Evolutionary conservation across 2,329 filamentous ascomycete genomes (phyloP), one percentile per base, ranked within the genome.

Genomic region (Ophiocordyceps camponoti-leonardi): DNA sequence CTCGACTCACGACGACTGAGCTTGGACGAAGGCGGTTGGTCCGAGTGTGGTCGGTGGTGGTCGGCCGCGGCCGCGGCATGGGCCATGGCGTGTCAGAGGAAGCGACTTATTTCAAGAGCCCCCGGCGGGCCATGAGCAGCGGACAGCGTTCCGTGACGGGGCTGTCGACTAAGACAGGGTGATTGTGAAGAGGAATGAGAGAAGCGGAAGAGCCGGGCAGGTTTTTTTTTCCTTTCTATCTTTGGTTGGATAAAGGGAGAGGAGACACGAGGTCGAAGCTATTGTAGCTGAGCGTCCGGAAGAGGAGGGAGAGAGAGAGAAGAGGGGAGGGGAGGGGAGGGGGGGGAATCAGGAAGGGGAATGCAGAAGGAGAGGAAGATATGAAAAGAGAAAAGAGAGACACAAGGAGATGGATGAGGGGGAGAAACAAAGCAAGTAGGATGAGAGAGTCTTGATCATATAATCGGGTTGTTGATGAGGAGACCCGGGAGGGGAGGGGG

Each of bases 1-100:
- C 64, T 69, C 16, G 73, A 76, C 48, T 75, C 72, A 49, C 72
- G 62, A 54, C 62, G 67, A 46, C 54, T 56, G 22, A 66, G 52
- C 51, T 65, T 72, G 42, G 35, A 18, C 31, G 31, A 28, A 10
- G 26, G 12, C 16, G 35, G 35, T 39, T 39, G 35, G 35, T 39
- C 35, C 8, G 35, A 39, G 35, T 39, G 35, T n/a, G 35, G 35
- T 16, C 35, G 35, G 10, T 6, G 35, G 35, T 18, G 35, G 35
- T 18, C 35, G 35, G 35, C 35, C 16, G 35, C 35, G 35, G 35
- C 35, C 16, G 35, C 39, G 28, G 39, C 33, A 13, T 26, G 16
- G 23, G 39, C 20, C 8, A 35, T 42, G 22, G 11, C 19, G 18
- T 33, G 26, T 30, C n/a, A n/a, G 18, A 35, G 30, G 28, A 16